Evolutionary conservation across 1,284 basidiomycete genomes (phyloP).

Genomic region (Malassezia sp.): DNA sequence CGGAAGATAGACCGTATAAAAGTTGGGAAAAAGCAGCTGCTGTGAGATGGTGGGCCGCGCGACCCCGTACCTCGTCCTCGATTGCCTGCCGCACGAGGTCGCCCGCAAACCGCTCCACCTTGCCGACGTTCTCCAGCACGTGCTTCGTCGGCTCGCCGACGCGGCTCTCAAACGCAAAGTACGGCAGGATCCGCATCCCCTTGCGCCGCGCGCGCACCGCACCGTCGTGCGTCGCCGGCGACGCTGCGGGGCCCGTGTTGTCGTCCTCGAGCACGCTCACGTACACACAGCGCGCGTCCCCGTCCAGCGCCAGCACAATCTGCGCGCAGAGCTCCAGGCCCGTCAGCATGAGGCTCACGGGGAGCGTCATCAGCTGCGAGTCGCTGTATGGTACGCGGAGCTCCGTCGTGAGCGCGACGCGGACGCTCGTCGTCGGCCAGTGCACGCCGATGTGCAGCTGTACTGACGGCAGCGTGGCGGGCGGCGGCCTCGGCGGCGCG

Average conservation of each 20-base stretch:
- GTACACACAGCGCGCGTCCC: slow-evolving; percentile 64
- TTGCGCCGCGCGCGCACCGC: slow-evolving; percentile 53
- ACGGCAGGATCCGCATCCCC: slow-evolving; percentile 60
- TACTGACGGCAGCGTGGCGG: slow-evolving; percentile 22
- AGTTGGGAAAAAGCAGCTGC: slow-evolving; percentile 42
- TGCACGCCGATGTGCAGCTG: slow-evolving; percentile 32
- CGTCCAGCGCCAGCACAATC: slow-evolving; percentile 80
- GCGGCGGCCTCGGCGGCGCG: not conserved
- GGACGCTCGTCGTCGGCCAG: slow-evolving; percentile 34
- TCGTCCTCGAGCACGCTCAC: slow-evolving; percentile 56
- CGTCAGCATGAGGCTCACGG: slow-evolving; percentile 78
- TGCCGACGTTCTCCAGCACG: slow-evolving; percentile 87
- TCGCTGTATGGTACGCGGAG: slow-evolving; percentile 92
- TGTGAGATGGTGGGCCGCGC: no score
- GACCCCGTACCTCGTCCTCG: no score
- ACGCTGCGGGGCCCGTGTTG: slow-evolving; percentile 25
- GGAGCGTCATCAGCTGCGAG: slow-evolving; percentile 85
- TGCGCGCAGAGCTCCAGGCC: slow-evolving; percentile 77
- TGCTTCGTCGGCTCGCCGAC: slow-evolving; percentile 93
- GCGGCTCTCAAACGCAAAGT: slow-evolving; percentile 87
- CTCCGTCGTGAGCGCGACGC: slow-evolving; percentile 69
- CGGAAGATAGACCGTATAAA: slow-evolving; percentile 41
- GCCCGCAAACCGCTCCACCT: slow-evolving; percentile 88
- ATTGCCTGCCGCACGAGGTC: slow-evolving; percentile 87
- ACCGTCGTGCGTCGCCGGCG: not conserved